Conservation (phyloP, 257 asterid genomes). For the Salvia splendens region DNA sequence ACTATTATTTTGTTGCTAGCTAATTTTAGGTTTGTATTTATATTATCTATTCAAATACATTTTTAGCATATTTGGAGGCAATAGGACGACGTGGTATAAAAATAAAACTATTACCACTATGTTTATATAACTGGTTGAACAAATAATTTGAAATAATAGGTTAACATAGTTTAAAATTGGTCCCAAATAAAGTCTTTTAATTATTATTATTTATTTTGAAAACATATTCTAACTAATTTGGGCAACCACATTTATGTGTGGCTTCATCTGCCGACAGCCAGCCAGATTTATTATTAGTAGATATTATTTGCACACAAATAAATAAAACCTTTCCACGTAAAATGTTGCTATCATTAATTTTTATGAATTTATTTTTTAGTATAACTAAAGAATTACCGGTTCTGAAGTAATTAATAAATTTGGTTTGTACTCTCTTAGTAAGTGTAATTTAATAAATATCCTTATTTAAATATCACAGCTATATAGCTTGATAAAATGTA, state of each 20-base stretch:
- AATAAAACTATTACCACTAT: too few relatives aligned
- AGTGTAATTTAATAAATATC: background rate
- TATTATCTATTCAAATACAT: too few relatives aligned
- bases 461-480: background rate
- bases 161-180: background rate
- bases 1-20: too few relatives aligned
- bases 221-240: background rate
- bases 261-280: slow-evolving; percentile 33
- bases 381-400: background rate
- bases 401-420: background rate
- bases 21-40: too few relatives aligned
- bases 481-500: background rate
- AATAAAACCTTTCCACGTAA: too few relatives aligned
- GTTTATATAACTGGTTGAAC: too few relatives aligned
- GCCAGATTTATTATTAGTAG: too few relatives aligned
- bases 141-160: background rate
- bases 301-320: too few relatives aligned
- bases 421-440: background rate
- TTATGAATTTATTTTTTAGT: background rate
- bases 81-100: too few relatives aligned
- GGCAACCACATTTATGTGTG: slow-evolving; percentile 30
- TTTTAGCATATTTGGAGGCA: too few relatives aligned
- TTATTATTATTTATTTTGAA: background rate
- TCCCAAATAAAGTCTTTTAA: background rate
- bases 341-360: too few relatives aligned